Conservation (phyloP, 768 basidiomycete genomes). For the Kwoniella heveanensis region DNA sequence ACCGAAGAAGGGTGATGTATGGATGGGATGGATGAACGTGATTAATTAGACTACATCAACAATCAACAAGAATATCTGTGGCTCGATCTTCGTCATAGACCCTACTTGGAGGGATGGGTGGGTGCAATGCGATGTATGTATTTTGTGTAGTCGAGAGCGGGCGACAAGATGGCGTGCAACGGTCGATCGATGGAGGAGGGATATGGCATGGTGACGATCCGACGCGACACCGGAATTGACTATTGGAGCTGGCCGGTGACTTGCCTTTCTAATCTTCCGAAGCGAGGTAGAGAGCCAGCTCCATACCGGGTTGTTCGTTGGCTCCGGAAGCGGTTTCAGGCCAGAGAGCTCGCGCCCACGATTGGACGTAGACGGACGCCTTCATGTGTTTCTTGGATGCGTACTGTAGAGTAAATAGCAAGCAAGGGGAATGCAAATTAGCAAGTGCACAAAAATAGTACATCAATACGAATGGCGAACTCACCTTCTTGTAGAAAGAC, state of each 20-base stretch:
- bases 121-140: not conserved
- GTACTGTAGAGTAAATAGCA: slow-evolving; percentile 59
- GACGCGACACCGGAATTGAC: no score
- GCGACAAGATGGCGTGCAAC: not conserved
- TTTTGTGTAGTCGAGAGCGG: not conserved
- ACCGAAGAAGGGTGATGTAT: not conserved
- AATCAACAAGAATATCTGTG: not conserved
- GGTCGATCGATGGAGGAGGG: not conserved
- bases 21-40: not conserved
- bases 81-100: not conserved
- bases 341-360: slow-evolving; percentile 66
- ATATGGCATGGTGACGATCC: no score
- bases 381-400: slow-evolving; percentile 75
- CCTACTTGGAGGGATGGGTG: not conserved
- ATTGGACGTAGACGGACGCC: slow-evolving; percentile 79
- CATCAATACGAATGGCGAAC: slow-evolving; percentile 4
- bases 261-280: slow-evolving; percentile 4
- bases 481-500: slow-evolving; percentile 74
- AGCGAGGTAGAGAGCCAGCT: slow-evolving; percentile 13
- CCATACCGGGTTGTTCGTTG: slow-evolving; percentile 17
- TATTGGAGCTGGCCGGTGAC: not conserved
- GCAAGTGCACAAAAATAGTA: no score
- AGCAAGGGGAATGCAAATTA: not conserved
- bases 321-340: slow-evolving; percentile 29
- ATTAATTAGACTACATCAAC: not conserved